phyloP scores from a whole-genome alignment of 371 early-diverging fungal species.

The Fennellomyces sp. region DNA sequence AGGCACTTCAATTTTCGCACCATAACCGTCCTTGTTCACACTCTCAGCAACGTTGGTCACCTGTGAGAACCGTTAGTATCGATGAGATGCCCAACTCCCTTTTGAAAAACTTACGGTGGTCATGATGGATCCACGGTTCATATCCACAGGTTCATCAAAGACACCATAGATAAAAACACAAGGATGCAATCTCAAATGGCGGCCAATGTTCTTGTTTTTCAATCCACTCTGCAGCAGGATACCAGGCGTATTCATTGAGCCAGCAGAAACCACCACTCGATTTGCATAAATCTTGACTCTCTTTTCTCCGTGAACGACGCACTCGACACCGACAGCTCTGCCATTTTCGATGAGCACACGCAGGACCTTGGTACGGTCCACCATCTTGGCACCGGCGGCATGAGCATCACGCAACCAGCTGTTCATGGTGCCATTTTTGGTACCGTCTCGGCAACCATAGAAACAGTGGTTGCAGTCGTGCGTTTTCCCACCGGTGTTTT shows the following conservation, averaged over 20 bases:
- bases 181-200: slow-evolving; percentile 62
- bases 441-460: slow-evolving; percentile 69
- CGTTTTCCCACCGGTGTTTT: slow-evolving; percentile 56
- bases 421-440: slow-evolving; percentile 67
- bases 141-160: slow-evolving; percentile 50
- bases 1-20: slow-evolving; percentile 71
- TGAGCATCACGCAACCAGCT: slow-evolving; percentile 72
- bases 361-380: slow-evolving; percentile 60
- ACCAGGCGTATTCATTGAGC: slow-evolving; percentile 68
- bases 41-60: slow-evolving; percentile 31
- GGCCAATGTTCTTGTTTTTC: slow-evolving; percentile 68
- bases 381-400: slow-evolving; percentile 55
- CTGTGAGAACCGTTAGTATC: too few species aligned
- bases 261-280: slow-evolving; percentile 63
- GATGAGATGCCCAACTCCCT: too few species aligned
- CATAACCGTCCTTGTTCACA: slow-evolving; percentile 59
- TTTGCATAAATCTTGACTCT: slow-evolving; percentile 33
- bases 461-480: slow-evolving; percentile 69
- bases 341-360: slow-evolving; percentile 46
- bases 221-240: slow-evolving; percentile 65
- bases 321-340: slow-evolving; percentile 52
- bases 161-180: slow-evolving; percentile 48
- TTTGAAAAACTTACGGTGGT: slow-evolving; percentile 21
- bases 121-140: slow-evolving; percentile 62
- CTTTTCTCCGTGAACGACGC: background rate